Evolutionary conservation across 257 asterid genomes (phyloP), one percentile per base, ranked within the genome.

Genomic region (Ballota nigra): DNA sequence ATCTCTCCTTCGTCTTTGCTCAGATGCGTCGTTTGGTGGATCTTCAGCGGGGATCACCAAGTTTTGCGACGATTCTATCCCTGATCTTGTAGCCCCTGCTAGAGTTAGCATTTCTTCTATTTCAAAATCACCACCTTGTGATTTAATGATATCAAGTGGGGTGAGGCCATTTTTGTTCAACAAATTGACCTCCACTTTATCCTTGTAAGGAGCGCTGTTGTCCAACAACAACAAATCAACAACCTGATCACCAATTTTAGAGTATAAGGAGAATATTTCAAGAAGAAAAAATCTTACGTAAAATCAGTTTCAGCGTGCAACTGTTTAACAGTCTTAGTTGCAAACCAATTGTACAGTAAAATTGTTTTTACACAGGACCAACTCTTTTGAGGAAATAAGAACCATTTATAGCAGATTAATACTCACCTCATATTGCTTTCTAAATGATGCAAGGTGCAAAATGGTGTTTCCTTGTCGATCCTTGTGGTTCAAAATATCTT

Each of bases 381-480:
- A 3, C 34, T 29, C 34, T 29, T 29, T 29, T 6, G 34, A 29
- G 34, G 5, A 29, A 19, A 8, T 18, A 6, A 49, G 24, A 51
- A 19, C 12, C 26, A 18, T 51, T 51, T 3, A 18, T 6, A 51
- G 12, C 7, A 51, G 31, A 51, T 9, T 52, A 53, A 5, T 53
- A 40, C 12, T 71, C 49, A 62, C 91, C 85, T 88, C 90, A 18
- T 78, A 84, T 61, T 84, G 88, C 60, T 84, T 86, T 64, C 51
- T 69, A 1, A 75, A 75, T 12, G 83, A 79, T 0, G 84, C 87
- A 31, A 76, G 72, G 63, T 85, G 93, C 78, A 87, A 26, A 3
- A 26, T 26, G 29, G 29, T 26, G 29, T 26, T 26, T 26, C 29
- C 29, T 26, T 26, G 29, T 1, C 3, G 29, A 26, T 26, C 29